Evolutionary conservation across 2,329 filamentous ascomycete species (phyloP).

Genomic region (Penicillium sp.): DNA sequence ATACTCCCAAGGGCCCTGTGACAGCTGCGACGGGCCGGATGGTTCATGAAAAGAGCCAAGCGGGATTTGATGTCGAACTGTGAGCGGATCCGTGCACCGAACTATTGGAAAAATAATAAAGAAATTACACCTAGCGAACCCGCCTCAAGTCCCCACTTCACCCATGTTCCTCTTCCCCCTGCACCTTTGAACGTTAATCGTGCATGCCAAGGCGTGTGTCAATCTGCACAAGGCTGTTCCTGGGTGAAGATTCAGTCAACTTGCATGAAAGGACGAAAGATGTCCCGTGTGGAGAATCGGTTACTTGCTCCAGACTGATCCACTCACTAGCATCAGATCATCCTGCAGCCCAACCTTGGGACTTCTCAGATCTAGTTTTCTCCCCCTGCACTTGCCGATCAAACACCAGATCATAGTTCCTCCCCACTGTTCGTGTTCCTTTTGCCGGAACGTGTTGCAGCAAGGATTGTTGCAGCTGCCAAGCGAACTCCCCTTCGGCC

Average conservation of each 20-base stretch:
- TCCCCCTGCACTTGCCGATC: neutral
- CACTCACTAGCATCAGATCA: slow-evolving; percentile 22
- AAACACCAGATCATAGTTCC: neutral
- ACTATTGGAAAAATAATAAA: slow-evolving; percentile 20
- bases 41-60: slow-evolving; percentile 4
- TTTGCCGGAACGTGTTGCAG: slow-evolving; percentile 21
- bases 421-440: slow-evolving; percentile 14
- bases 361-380: slow-evolving; percentile 19
- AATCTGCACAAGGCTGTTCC: slow-evolving; percentile 2
- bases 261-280: slow-evolving; percentile 9
- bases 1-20: neutral
- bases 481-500: slow-evolving; percentile 7
- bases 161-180: slow-evolving; percentile 1
- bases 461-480: slow-evolving; percentile 21
- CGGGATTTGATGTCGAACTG: slow-evolving; percentile 5
- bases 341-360: slow-evolving; percentile 14
- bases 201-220: slow-evolving; percentile 19
- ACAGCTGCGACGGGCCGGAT: slow-evolving; percentile 12
- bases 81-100: slow-evolving; percentile 23
- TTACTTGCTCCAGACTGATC: slow-evolving; percentile 12
- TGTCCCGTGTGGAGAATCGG: neutral
- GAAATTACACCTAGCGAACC: neutral
- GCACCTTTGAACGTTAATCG: slow-evolving; percentile 16
- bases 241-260: neutral
- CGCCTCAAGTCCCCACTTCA: neutral